These are phyloP conservation scores for Pseudocercospora cruenta DNA, from an alignment of 2,329 filamentous ascomycete species.

Conservation along the genomic window DNA sequence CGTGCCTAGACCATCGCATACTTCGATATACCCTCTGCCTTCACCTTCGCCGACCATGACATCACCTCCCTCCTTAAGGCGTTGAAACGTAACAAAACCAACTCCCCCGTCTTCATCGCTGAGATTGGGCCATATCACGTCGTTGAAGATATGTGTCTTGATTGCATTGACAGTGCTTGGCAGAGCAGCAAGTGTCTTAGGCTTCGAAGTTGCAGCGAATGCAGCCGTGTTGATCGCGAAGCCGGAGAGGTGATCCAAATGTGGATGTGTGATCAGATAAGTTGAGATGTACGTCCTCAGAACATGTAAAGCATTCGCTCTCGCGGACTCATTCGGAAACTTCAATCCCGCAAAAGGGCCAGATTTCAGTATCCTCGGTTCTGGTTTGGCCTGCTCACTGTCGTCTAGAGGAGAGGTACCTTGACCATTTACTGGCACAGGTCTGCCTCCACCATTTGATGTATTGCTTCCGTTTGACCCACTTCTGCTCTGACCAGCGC, in stretches of 20 bases:
- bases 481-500: slow-evolving; percentile 21
- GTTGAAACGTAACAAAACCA: slow-evolving; percentile 86
- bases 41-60: slow-evolving; percentile 79
- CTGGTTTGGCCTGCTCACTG: slow-evolving; percentile 23
- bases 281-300: slow-evolving; percentile 80
- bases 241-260: slow-evolving; percentile 89
- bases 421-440: slow-evolving; percentile 21
- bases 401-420: slow-evolving; percentile 19
- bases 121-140: slow-evolving; percentile 95
- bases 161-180: slow-evolving; percentile 89
- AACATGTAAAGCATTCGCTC: slow-evolving; percentile 80
- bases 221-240: slow-evolving; percentile 93
- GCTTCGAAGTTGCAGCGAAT: slow-evolving; percentile 72
- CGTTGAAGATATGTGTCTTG: slow-evolving; percentile 95
- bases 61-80: slow-evolving; percentile 86
- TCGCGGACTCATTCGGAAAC: slow-evolving; percentile 66
- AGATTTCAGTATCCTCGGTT: slow-evolving; percentile 56
- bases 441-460: slow-evolving; percentile 16
- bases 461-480: slow-evolving; percentile 23
- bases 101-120: slow-evolving; percentile 95
- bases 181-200: slow-evolving; percentile 83
- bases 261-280: slow-evolving; percentile 94
- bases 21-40: slow-evolving; percentile 80
- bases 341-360: slow-evolving; percentile 82
- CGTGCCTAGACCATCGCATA: slow-evolving; percentile 86